Conservation (phyloP, 2,329 filamentous ascomycete species). For the Diaporthe eres region DNA sequence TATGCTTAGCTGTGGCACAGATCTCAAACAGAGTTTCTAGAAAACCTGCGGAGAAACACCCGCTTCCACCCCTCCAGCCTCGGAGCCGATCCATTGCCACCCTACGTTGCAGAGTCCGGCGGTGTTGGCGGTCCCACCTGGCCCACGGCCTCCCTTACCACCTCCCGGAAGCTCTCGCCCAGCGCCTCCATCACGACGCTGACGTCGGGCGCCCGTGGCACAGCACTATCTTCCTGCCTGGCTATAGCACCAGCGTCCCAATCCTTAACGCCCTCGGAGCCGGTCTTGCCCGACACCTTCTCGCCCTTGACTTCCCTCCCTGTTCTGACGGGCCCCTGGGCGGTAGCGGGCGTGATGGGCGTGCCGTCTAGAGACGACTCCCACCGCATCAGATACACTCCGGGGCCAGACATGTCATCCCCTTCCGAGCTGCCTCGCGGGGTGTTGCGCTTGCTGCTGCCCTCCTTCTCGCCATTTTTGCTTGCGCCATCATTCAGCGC, state of each 20-base stretch:
- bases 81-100: not conserved
- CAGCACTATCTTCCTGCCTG: conserved; percentile 31
- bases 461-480: conserved; percentile 11
- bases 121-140: conserved; percentile 28
- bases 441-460: not conserved
- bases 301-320: conserved; percentile 66
- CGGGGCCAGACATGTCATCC: conserved; percentile 71
- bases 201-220: conserved; percentile 38
- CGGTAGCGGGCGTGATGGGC: conserved; percentile 72
- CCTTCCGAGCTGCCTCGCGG: conserved; percentile 18
- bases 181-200: conserved; percentile 33
- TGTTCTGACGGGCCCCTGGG: conserved; percentile 65
- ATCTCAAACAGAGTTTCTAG: not conserved
- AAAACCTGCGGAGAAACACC: not conserved
- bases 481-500: not conserved
- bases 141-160: conserved; percentile 33
- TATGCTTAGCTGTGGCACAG: not conserved
- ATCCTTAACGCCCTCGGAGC: conserved; percentile 46
- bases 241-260: conserved; percentile 42
- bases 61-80: not conserved
- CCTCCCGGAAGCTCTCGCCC: conserved; percentile 31
- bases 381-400: conserved; percentile 81
- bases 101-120: not conserved
- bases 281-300: conserved; percentile 60
- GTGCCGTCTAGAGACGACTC: conserved; percentile 80